These are phyloP conservation scores for Sugiyamaella lignohabitans DNA, from an alignment of 805 yeast genomes.

Conservation along the genomic window DNA sequence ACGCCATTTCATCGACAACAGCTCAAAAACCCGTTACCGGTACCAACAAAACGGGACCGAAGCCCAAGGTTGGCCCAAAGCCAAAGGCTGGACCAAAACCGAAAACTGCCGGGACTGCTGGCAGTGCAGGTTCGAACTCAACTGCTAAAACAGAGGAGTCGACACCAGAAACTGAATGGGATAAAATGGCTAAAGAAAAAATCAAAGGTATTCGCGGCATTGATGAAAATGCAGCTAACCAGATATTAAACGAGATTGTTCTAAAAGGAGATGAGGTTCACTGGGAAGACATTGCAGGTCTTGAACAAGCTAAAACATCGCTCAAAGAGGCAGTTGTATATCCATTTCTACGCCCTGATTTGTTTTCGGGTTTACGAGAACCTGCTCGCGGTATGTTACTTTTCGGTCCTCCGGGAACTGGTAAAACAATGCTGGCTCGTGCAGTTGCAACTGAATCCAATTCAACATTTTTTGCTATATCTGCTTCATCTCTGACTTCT, in stretches of 20 bases:
- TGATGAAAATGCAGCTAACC: conserved; percentile 71
- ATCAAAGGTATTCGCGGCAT: conserved; percentile 49
- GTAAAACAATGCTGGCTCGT: conserved; percentile 93
- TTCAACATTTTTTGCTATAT: conserved; percentile 85
- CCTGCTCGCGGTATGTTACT: conserved; percentile 95
- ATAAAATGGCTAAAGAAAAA: conserved; percentile 28
- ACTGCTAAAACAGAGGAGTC: not conserved
- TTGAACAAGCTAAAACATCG: conserved; percentile 80
- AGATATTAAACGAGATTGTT: conserved; percentile 80
- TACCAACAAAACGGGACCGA: not conserved
- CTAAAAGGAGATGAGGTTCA: conserved; percentile 84
- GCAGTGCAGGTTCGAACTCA: not conserved
- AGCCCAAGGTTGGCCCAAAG: not conserved
- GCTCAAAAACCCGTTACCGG: not conserved
- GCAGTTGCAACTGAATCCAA: conserved; percentile 95
- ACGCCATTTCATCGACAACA: too few species aligned
- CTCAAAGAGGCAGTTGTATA: conserved; percentile 92
- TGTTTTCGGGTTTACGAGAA: conserved; percentile 83
- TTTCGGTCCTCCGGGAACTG: conserved; percentile 99
- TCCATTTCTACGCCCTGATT: conserved; percentile 89
- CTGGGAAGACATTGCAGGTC: conserved; percentile 95
- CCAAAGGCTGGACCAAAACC: conserved; percentile 2
- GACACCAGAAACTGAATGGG: conserved; percentile 26
- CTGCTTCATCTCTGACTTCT: conserved; percentile 85
- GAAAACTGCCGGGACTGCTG: not conserved